Evolutionary conservation across 345 rosid species (phyloP), one percentile per base, ranked within the genome.

Genomic region (Eutrema japonicum): DNA sequence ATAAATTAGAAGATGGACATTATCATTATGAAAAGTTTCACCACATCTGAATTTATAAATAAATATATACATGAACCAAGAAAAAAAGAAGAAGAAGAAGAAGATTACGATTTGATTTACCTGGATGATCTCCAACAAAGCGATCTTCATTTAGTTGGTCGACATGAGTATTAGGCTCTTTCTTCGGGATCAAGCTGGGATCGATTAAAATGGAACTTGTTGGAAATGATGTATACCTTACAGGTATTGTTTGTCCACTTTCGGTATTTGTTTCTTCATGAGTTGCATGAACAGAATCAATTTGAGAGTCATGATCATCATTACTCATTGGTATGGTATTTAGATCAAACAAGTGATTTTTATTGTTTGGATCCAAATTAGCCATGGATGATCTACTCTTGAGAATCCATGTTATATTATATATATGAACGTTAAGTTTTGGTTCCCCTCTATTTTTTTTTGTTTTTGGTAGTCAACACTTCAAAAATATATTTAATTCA

Each of bases 361-460:
- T 18, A 3, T 59, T 59, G 16, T 40, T 13, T 40, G 14, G 16
- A 57, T 13, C 63, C 8, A 36, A 8, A 42, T 11, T 43, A 13
- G 47, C 45, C 45, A 57, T 57, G 63, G 30, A 58, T 18, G 30
- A 36, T 57, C 7, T 56, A 18, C 33, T 59, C 48, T 10, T 27
- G 56, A 11, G 33, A 22, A 10, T 40, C 35, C 9, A 22, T 22
- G 35, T 10, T 22, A 9, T 59, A 10, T 38, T 22, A 58, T 58
- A 16, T 36, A 55, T 36, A 38, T 5, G 45, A 37, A 59, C 9
- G 14, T 38, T 46, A 18, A 5, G 6, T 10, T 59, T 59, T 59
- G 32, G 4, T 30, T 22, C 48, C 14, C 38, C 10, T 30, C 22
- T 54, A 13, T 6, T 32, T 33, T 53, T 13, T 12, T 32, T 11